A percentile compares a stretch with the other conserved stretches of the same genome.
These are phyloP conservation scores for Nicotiana rustica DNA, from an alignment of 305 asterid genomes.

Conservation along the genomic window DNA sequence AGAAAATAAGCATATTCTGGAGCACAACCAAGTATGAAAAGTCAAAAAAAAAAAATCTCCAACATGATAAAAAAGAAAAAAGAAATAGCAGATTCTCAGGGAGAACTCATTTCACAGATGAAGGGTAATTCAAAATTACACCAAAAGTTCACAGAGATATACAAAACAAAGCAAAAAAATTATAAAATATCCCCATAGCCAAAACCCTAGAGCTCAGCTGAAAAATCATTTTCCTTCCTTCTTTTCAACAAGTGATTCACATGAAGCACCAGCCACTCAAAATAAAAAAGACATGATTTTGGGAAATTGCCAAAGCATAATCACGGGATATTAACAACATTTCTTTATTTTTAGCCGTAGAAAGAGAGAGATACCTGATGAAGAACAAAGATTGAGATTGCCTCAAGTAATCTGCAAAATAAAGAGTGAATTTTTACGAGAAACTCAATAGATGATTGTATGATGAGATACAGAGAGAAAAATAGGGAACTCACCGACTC, in stretches of 20 bases:
- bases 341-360: neutral
- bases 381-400: neutral
- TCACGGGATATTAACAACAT: neutral
- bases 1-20: neutral
- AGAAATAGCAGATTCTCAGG: neutral
- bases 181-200: neutral
- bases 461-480: neutral
- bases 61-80: neutral
- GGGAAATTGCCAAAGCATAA: neutral
- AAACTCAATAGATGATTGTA: neutral
- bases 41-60: neutral
- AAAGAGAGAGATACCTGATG: neutral
- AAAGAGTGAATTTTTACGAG: neutral
- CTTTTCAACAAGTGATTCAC: neutral
- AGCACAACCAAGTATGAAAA: slow-evolving; percentile 11
- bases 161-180: neutral
- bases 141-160: neutral
- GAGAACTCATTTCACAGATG: neutral
- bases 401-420: neutral
- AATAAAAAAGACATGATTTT: neutral
- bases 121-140: neutral
- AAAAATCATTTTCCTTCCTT: neutral
- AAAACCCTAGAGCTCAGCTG: slow-evolving; percentile 22
- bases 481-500: neutral
- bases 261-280: neutral